phyloP scores from a whole-genome alignment of 371 early-diverging fungal species.

The Mucor racemosus region DNA sequence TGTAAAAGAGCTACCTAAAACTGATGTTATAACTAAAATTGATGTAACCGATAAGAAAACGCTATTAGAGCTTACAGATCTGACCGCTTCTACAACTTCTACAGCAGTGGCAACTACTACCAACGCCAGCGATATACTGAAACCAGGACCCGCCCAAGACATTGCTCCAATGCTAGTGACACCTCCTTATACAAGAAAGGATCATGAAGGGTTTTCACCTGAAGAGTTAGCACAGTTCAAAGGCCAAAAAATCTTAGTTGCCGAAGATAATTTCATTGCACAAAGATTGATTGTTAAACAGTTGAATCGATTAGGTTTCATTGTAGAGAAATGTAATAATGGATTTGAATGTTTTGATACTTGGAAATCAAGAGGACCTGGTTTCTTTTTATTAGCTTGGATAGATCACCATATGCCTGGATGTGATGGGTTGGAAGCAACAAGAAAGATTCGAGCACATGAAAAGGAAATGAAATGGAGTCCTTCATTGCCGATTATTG shows the following conservation, averaged over 20 bases:
- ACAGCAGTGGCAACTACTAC: not conserved
- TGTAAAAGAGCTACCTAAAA: slow-evolving; percentile 10
- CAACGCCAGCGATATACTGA: not conserved
- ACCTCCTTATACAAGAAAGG: slow-evolving; percentile 21
- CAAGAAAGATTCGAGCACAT: slow-evolving; percentile 37
- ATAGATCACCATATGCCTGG: slow-evolving; percentile 59
- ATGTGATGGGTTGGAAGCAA: slow-evolving; percentile 52
- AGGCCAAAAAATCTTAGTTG: slow-evolving; percentile 43
- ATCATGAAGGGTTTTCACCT: slow-evolving; percentile 36
- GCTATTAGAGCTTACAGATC: not conserved
- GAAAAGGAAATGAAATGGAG: slow-evolving; percentile 34
- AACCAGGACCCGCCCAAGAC: not conserved
- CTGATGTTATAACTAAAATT: not conserved
- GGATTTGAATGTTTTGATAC: slow-evolving; percentile 48
- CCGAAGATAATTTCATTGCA: slow-evolving; percentile 52
- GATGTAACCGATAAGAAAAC: not conserved
- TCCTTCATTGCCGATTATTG: slow-evolving; percentile 44
- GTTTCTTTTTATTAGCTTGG: slow-evolving; percentile 44
- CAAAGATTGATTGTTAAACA: slow-evolving; percentile 51
- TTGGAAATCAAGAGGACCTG: slow-evolving; percentile 44
- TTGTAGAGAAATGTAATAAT: slow-evolving; percentile 48
- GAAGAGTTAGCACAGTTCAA: slow-evolving; percentile 50
- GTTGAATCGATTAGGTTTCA: slow-evolving; percentile 39
- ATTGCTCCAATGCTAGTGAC: not conserved
- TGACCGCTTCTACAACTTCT: not conserved